Evolutionary conservation across 495 filamentous ascomycete genomes (phyloP).

Genomic region (Podospora comata): DNA sequence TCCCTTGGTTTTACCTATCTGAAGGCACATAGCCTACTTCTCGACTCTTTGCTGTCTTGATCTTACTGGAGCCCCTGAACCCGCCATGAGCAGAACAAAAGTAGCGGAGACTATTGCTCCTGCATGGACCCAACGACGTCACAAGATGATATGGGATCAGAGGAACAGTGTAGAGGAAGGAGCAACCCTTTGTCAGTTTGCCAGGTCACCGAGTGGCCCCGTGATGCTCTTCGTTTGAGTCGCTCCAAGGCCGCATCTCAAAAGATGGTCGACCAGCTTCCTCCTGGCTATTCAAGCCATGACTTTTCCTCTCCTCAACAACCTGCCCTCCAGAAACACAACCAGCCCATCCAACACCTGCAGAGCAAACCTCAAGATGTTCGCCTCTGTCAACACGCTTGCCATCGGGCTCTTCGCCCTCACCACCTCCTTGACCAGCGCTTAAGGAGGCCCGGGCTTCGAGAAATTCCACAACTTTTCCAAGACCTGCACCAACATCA

Average conservation of each 20-base stretch:
- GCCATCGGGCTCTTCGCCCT: neutral
- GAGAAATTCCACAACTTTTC: constrained; percentile 14
- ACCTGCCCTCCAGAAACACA: neutral
- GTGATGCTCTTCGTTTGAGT: neutral
- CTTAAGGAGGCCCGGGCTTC: neutral
- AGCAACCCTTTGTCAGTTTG: neutral
- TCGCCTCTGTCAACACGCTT: neutral
- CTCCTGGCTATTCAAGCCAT: neutral
- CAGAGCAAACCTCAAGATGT: neutral
- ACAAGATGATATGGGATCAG: neutral
- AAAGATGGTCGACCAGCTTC: neutral
- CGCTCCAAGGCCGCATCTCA: neutral
- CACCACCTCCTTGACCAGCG: neutral
- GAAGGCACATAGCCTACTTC: neutral
- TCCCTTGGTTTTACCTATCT: too few species aligned
- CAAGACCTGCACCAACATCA: constrained; percentile 21
- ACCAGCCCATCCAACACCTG: neutral
- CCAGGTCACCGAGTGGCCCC: neutral
- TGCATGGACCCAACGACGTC: neutral
- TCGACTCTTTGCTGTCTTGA: neutral
- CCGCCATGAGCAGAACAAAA: neutral
- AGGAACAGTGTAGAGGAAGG: neutral
- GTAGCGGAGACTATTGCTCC: neutral
- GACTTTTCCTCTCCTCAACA: neutral
- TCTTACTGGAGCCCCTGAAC: neutral